These are phyloP conservation scores for Microdochium nivale DNA, from an alignment of 2,329 filamentous ascomycete species.

Conservation along the genomic window DNA sequence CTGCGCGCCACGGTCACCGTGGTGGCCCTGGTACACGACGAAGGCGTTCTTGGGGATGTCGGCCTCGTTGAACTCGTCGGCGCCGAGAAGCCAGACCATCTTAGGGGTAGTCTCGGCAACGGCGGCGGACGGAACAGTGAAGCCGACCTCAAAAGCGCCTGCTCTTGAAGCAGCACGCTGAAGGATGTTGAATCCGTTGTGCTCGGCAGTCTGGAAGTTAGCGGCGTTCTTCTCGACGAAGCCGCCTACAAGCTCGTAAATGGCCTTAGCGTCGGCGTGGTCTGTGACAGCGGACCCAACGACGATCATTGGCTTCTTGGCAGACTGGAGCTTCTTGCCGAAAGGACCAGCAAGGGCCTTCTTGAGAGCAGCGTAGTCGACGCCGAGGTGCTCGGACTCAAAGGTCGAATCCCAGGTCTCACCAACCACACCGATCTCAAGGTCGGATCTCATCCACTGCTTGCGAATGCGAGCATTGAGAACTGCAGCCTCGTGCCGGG, in stretches of 20 bases:
- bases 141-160: constrained; percentile 93
- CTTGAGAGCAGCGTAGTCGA: constrained; percentile 73
- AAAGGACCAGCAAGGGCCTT: constrained; percentile 76
- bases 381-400: constrained; percentile 84
- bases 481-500: constrained; percentile 87
- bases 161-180: constrained; percentile 88
- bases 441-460: constrained; percentile 92
- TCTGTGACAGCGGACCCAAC: constrained; percentile 89
- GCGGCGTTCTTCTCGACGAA: constrained; percentile 91
- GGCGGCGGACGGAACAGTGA: constrained; percentile 72
- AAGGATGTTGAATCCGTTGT: constrained; percentile 96
- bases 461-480: constrained; percentile 96
- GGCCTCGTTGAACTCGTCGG: constrained; percentile 76
- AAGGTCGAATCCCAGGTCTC: constrained; percentile 91
- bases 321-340: constrained; percentile 81
- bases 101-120: constrained; percentile 84
- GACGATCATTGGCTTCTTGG: constrained; percentile 93
- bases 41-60: constrained; percentile 96
- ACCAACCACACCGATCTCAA: constrained; percentile 86
- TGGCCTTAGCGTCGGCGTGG: constrained; percentile 82
- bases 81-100: constrained; percentile 93
- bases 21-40: constrained; percentile 95
- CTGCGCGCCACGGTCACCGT: constrained; percentile 88
- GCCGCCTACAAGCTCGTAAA: constrained; percentile 81
- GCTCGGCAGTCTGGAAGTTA: constrained; percentile 82